phyloP scores from a whole-genome alignment of 2,329 filamentous ascomycete species.

The Fusarium poae region DNA sequence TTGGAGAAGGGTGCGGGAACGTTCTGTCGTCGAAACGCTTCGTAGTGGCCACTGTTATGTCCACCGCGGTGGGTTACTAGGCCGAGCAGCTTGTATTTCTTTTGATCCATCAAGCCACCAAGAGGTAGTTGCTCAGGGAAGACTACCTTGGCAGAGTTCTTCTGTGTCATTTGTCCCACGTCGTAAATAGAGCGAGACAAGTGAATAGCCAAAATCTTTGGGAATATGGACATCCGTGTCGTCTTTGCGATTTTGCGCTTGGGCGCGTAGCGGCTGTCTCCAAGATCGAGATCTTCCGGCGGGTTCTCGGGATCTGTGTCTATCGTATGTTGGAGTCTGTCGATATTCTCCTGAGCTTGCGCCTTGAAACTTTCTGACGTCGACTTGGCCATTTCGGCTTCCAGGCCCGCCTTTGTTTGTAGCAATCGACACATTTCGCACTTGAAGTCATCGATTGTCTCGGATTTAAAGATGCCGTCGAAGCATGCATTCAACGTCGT shows the following conservation, averaged over 20 bases:
- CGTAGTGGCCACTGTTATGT: conserved; percentile 96
- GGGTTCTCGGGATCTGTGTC: conserved; percentile 84
- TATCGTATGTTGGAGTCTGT: conserved; percentile 76
- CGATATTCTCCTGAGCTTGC: conserved; percentile 69
- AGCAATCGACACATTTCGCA: conserved; percentile 93
- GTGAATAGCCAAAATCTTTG: conserved; percentile 91
- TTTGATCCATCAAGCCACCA: conserved; percentile 81
- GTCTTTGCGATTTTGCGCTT: conserved; percentile 88
- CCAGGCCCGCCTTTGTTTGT: conserved; percentile 77
- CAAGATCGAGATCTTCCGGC: conserved; percentile 79
- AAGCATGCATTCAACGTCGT: conserved; percentile 90
- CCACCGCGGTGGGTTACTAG: conserved; percentile 95
- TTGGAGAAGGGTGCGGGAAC: conserved; percentile 85
- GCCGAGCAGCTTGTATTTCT: conserved; percentile 85
- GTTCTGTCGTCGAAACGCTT: conserved; percentile 91
- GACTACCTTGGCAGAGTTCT: conserved; percentile 93
- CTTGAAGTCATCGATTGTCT: conserved; percentile 96
- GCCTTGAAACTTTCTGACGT: conserved; percentile 65
- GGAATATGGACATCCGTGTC: conserved; percentile 87
- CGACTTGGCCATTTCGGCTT: conserved; percentile 69
- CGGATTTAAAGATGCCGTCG: conserved; percentile 92
- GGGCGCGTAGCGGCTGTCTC: conserved; percentile 79
- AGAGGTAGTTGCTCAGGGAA: conserved; percentile 90
- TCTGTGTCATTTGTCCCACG: conserved; percentile 79
- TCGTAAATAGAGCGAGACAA: conserved; percentile 95